Conservation (phyloP, 208 protist species). For the Trypanosoma conorhini region DNA sequence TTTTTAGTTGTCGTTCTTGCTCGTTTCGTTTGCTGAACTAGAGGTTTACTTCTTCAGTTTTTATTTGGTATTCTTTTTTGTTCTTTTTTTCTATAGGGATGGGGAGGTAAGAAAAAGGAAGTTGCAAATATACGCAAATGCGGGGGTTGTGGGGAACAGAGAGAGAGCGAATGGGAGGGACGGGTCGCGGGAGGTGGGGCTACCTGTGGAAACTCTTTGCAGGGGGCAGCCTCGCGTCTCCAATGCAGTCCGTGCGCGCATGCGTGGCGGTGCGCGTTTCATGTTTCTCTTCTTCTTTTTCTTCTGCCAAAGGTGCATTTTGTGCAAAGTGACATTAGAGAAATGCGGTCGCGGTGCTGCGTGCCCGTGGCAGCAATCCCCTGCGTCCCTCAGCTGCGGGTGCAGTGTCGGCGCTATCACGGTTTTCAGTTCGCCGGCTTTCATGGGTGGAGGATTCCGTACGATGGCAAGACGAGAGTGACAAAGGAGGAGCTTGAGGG, state of each 20-base stretch:
- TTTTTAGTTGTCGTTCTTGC: slow-evolving; percentile 6
- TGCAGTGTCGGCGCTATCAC: slow-evolving; percentile 47
- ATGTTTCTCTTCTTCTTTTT: not conserved
- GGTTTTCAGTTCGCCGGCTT: slow-evolving; percentile 79
- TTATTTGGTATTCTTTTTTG: slow-evolving; percentile 10
- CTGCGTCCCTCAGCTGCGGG: slow-evolving; percentile 2
- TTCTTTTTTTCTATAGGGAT: slow-evolving; percentile 6
- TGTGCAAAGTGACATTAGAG: not conserved
- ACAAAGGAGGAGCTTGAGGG: slow-evolving; percentile 79
- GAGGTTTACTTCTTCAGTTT: no score
- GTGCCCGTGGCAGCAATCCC: not conserved
- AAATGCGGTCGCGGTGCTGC: slow-evolving; percentile 18
- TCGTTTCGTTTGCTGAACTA: slow-evolving; percentile 5
- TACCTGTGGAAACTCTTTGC: no score
- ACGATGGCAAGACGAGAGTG: slow-evolving; percentile 44
- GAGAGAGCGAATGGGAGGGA: not conserved
- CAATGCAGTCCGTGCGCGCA: not conserved
- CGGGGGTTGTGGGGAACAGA: not conserved
- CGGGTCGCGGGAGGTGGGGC: no score
- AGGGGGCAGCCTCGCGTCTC: not conserved
- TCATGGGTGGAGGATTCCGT: slow-evolving; percentile 81
- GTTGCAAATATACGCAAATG: not conserved
- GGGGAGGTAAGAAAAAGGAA: not conserved
- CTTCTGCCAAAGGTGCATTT: not conserved
- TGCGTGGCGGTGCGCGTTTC: not conserved